Evolutionary conservation across 2,329 filamentous ascomycete genomes (phyloP).

Genomic region (Ceratocystiopsis brevicomis): DNA sequence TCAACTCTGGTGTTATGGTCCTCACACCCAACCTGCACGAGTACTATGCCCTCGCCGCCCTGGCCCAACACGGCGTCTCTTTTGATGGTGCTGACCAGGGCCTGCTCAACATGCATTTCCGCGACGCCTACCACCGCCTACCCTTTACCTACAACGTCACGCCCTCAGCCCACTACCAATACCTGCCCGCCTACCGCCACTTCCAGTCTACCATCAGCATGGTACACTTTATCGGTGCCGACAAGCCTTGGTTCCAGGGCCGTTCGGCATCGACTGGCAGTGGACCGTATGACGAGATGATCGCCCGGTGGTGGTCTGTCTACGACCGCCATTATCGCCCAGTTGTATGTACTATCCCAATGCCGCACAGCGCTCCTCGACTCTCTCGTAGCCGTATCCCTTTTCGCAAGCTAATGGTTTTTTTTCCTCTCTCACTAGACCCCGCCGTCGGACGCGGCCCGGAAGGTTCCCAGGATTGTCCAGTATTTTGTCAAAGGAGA

Average conservation of each 20-base stretch:
- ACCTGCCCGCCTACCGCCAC: conserved; percentile 83
- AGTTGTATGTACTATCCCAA: conserved; percentile 17
- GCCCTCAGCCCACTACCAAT: conserved; percentile 91
- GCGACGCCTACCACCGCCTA: conserved; percentile 63
- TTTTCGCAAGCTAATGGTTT: not conserved
- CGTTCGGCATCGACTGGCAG: conserved; percentile 33
- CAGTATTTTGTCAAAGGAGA: conserved; percentile 37
- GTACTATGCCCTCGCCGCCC: conserved; percentile 65
- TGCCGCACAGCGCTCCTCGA: too few relatives aligned
- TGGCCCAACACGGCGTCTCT: conserved; percentile 73
- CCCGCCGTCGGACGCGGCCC: too few relatives aligned
- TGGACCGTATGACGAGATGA: conserved; percentile 62
- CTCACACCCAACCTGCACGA: conserved; percentile 71
- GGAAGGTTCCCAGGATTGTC: conserved; percentile 19
- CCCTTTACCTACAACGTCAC: conserved; percentile 97
- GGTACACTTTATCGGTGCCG: conserved; percentile 82
- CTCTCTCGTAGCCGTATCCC: not conserved
- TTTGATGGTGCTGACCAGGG: conserved; percentile 97
- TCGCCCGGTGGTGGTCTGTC: conserved; percentile 82
- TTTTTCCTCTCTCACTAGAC: not conserved
- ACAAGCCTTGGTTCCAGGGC: conserved; percentile 72
- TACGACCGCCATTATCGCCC: conserved; percentile 69
- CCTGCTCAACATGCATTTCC: conserved; percentile 85
- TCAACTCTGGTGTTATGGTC: conserved; percentile 97
- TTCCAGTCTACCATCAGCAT: conserved; percentile 78